phyloP scores from a whole-genome alignment of 257 asterid species.

The Agastache rugosa region DNA sequence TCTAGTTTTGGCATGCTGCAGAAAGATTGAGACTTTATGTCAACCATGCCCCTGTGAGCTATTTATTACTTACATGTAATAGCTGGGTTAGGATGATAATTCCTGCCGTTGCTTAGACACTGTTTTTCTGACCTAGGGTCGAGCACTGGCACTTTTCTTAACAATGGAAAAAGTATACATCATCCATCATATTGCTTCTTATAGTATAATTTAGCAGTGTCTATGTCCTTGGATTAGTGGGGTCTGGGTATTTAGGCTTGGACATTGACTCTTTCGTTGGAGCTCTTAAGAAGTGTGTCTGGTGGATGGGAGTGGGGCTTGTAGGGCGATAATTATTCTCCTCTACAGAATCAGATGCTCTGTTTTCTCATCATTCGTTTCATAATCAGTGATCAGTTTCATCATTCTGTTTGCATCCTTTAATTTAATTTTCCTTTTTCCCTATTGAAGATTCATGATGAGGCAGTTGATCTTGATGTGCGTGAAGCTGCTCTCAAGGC shows the following conservation, averaged over 20 bases:
- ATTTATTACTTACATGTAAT: not conserved
- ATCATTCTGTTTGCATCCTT: slow-evolving; percentile 5
- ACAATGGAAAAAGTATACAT: not conserved
- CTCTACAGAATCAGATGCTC: not conserved
- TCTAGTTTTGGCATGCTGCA: slow-evolving; percentile 4
- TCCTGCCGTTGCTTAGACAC: no score
- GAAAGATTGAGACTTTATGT: no score
- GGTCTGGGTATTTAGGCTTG: no score
- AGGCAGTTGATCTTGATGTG: slow-evolving; percentile 75
- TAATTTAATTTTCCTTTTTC: slow-evolving; percentile 18
- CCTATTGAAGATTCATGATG: slow-evolving; percentile 60
- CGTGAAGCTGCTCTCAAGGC: slow-evolving; percentile 86
- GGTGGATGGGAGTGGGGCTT: no score
- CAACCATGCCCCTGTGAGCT: not conserved
- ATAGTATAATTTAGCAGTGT: not conserved
- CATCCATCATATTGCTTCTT: not conserved
- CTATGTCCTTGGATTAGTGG: not conserved
- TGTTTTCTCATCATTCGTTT: slow-evolving; percentile 17
- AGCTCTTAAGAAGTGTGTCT: no score
- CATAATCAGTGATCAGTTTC: slow-evolving; percentile 5
- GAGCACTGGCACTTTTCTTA: not conserved
- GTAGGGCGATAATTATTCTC: no score
- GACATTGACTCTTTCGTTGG: no score
- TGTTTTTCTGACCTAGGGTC: no score
- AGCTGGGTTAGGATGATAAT: not conserved